Conservation (phyloP, 106 monocot genomes). For the Allium cepa region DNA sequence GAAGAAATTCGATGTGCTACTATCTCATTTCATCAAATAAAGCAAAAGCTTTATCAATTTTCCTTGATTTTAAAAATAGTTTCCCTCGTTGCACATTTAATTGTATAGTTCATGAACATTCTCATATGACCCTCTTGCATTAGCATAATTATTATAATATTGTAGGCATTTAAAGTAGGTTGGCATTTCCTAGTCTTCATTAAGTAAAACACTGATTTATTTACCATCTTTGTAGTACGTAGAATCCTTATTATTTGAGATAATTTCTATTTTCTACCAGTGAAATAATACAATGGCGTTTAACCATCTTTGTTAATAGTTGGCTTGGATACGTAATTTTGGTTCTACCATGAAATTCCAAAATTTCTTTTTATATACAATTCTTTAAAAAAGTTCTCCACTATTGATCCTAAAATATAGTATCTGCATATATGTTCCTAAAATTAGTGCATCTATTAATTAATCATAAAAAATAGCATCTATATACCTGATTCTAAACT, state of each 20-base stretch:
- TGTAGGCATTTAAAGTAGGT: constrained; percentile 25
- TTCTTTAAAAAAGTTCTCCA: too few relatives aligned
- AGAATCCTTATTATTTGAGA: constrained; percentile 60
- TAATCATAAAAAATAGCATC: too few relatives aligned
- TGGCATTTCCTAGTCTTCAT: constrained; percentile 45
- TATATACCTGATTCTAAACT: too few relatives aligned
- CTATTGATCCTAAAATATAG: too few relatives aligned
- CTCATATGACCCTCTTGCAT: constrained; percentile 81
- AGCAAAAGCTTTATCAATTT: constrained; percentile 48
- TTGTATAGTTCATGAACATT: constrained; percentile 90
- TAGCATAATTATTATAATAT: constrained; percentile 72
- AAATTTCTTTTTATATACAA: too few relatives aligned
- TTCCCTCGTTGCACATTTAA: constrained; percentile 82
- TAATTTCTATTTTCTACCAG: constrained; percentile 25
- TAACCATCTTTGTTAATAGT: constrained; percentile 23
- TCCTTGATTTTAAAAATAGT: constrained; percentile 48
- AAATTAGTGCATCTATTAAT: too few relatives aligned
- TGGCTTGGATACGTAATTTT: too few relatives aligned
- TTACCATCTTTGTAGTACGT: constrained; percentile 74
- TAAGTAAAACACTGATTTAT: constrained; percentile 80
- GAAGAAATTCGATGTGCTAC: too few relatives aligned
- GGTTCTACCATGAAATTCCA: too few relatives aligned
- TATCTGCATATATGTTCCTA: too few relatives aligned
- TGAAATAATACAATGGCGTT: constrained; percentile 41
- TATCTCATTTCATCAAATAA: constrained; percentile 67